Percentiles rank a stretch among this genome's conserved stretches.
These are phyloP conservation scores for Plasmodium vinckei DNA, from an alignment of 169 alveolate genomes.

Conservation along the genomic window DNA sequence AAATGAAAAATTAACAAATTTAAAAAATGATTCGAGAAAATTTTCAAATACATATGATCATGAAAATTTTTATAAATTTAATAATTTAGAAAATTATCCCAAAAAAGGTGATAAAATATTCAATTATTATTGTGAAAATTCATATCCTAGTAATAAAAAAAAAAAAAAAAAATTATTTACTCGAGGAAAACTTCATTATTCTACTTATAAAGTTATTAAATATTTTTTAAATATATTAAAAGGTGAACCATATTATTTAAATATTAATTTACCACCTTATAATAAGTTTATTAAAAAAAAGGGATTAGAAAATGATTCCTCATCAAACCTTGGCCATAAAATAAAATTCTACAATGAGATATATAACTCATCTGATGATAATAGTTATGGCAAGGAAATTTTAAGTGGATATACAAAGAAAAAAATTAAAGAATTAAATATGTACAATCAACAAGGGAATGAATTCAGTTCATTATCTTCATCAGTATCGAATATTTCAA, in stretches of 20 bases:
- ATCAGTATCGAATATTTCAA: conserved; percentile 32
- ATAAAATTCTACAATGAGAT: neutral
- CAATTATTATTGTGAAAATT: conserved; percentile 6
- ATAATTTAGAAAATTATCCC: neutral
- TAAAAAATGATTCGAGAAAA: neutral
- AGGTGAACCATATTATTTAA: conserved; percentile 62
- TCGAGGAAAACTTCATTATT: conserved; percentile 32
- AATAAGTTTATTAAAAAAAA: conserved; percentile 33
- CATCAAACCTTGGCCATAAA: conserved; percentile 4
- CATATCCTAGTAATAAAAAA: conserved; percentile 16
- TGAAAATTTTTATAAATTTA: conserved; percentile 44
- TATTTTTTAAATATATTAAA: conserved; percentile 44
- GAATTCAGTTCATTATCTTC: conserved; percentile 11
- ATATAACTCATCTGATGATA: neutral
- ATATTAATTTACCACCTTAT: conserved; percentile 46
- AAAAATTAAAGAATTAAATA: conserved; percentile 3
- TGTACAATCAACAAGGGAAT: neutral
- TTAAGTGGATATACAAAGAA: neutral
- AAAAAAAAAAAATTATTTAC: conserved; percentile 27
- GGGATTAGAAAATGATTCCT: neutral
- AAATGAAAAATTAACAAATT: neutral
- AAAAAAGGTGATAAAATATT: neutral
- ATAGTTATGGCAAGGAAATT: neutral
- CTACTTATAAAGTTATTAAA: conserved; percentile 69
- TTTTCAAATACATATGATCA: conserved; percentile 1